Conservation (phyloP, 345 rosid genomes). For the Euphorbia peplus region DNA sequence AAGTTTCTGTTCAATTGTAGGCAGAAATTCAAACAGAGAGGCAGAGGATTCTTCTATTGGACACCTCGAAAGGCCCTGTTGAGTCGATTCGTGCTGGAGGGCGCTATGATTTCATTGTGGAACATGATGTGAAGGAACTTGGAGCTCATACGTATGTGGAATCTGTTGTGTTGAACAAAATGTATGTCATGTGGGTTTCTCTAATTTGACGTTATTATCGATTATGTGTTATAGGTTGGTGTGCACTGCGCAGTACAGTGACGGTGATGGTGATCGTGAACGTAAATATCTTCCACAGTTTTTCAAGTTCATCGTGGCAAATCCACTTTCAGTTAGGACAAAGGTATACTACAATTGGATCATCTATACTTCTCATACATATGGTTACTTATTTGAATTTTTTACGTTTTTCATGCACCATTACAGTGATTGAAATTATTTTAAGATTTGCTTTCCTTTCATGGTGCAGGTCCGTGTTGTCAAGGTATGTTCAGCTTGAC, state of each 20-base stretch:
- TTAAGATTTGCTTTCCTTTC: not conserved
- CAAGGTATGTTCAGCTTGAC: conserved; percentile 60
- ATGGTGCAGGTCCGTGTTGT: conserved; percentile 81
- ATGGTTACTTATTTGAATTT: not conserved
- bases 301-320: conserved; percentile 86
- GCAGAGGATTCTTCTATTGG: conserved; percentile 82
- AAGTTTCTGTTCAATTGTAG: conserved; percentile 31
- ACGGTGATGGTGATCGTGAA: conserved; percentile 68
- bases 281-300: conserved; percentile 96
- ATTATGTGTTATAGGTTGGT: conserved; percentile 58
- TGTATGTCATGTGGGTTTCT: not conserved
- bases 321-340: conserved; percentile 90
- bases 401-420: not conserved
- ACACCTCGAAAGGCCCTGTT: conserved; percentile 83
- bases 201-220: not conserved
- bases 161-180: not conserved
- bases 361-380: not conserved
- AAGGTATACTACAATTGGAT: conserved; percentile 45
- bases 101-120: conserved; percentile 92
- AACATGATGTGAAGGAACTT: conserved; percentile 96
- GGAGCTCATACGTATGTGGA: conserved; percentile 87
- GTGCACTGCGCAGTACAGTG: conserved; percentile 84
- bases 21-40: conserved; percentile 97
- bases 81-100: conserved; percentile 83
- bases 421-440: not conserved